phyloP scores from a whole-genome alignment of 768 basidiomycete species.

The Psilocybe cubensis region DNA sequence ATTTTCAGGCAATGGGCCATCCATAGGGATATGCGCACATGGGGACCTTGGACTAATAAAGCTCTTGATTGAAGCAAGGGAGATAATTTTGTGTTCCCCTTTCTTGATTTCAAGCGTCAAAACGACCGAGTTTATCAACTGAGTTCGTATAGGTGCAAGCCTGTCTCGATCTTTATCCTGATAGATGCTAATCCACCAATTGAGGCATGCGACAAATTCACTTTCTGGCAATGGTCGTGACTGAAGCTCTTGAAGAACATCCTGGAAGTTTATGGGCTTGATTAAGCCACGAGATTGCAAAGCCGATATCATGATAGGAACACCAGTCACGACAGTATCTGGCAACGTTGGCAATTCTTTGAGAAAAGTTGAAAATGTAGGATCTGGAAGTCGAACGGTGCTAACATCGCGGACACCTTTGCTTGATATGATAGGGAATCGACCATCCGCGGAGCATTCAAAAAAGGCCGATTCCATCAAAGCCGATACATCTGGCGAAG shows the following conservation, averaged over 20 bases:
- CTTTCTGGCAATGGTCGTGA: conserved; percentile 67
- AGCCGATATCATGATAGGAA: conserved; percentile 60
- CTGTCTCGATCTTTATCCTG: conserved; percentile 37
- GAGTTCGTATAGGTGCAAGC: conserved; percentile 50
- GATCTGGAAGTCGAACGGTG: conserved; percentile 75
- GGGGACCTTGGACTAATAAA: conserved; percentile 70
- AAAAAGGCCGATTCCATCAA: conserved; percentile 83
- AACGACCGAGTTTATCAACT: conserved; percentile 76
- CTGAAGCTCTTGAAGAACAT: conserved; percentile 80
- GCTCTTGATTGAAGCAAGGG: conserved; percentile 69
- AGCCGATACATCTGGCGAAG: conserved; percentile 75
- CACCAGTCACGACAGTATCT: conserved; percentile 55
- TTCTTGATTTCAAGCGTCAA: conserved; percentile 44
- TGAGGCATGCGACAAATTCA: conserved; percentile 82
- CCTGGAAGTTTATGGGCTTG: conserved; percentile 75
- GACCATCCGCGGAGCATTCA: conserved; percentile 48
- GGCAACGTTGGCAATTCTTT: conserved; percentile 79
- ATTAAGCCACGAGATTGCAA: conserved; percentile 69
- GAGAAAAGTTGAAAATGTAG: conserved; percentile 73
- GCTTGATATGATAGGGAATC: conserved; percentile 76
- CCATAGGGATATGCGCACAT: conserved; percentile 57
- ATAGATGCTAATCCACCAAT: conserved; percentile 76
- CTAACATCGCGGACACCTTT: conserved; percentile 68
- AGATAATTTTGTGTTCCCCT: conserved; percentile 57
- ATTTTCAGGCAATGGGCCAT: conserved; percentile 76